Conservation (phyloP, 2,329 filamentous ascomycete genomes). For the Colletotrichum sp. region DNA sequence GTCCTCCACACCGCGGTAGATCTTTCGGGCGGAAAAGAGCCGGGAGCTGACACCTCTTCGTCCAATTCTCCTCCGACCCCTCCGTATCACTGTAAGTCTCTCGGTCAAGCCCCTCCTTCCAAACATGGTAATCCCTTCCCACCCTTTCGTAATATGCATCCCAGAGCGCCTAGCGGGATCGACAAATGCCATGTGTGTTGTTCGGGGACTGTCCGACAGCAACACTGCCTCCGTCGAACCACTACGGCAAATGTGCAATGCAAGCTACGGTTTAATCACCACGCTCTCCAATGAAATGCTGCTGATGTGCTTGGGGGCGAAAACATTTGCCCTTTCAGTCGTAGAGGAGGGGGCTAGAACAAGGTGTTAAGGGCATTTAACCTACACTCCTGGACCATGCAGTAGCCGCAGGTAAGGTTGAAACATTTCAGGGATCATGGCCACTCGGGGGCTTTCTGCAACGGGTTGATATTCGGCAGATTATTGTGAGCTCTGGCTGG, state of each 20-base stretch:
- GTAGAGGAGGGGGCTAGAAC: neutral
- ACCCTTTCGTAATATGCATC: neutral
- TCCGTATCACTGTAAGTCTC: neutral
- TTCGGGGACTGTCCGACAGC: neutral
- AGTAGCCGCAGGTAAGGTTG: neutral
- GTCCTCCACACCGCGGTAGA: neutral
- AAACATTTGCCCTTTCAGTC: neutral
- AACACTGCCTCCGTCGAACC: no score
- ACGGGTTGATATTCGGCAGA: neutral
- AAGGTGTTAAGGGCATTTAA: neutral
- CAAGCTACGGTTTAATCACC: neutral
- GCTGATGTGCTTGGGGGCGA: neutral
- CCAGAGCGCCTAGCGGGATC: neutral
- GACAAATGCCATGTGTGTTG: neutral
- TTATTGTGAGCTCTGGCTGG: neutral
- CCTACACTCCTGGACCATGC: neutral
- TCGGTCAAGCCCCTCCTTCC: neutral
- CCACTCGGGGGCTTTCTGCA: neutral
- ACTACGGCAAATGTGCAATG: neutral
- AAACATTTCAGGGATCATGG: constrained; percentile 8
- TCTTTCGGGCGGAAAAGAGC: neutral
- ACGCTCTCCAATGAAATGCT: neutral
- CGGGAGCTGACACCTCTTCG: neutral
- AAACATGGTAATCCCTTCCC: neutral
- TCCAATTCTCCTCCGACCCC: neutral